A percentile compares a stretch with the other conserved stretches of the same genome.
These are phyloP conservation scores for Rhexocercosporidium sp. DNA, from an alignment of 2,329 filamentous ascomycete genomes.

Conservation along the genomic window DNA sequence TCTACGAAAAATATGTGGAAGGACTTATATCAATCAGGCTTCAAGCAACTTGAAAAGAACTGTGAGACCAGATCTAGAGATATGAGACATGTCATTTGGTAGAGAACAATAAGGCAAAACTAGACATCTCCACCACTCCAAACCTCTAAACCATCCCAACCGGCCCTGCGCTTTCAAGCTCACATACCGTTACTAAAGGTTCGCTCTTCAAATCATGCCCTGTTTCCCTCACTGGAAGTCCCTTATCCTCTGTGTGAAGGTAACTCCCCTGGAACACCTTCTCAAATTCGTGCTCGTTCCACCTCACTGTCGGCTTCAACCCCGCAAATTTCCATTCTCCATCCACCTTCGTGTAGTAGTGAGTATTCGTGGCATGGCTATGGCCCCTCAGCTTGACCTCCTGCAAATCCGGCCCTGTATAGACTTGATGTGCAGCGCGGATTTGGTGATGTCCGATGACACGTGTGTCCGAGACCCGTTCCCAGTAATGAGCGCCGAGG, in stretches of 20 bases:
- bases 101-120: no score
- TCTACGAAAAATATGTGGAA: no score
- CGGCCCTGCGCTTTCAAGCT: background rate
- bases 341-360: conserved; percentile 37
- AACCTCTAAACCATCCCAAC: background rate
- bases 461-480: conserved; percentile 61
- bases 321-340: conserved; percentile 41
- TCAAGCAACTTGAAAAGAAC: no score
- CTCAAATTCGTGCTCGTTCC: conserved; percentile 40
- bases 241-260: background rate
- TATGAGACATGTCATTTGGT: background rate
- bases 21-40: no score
- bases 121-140: no score
- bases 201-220: background rate
- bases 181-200: background rate
- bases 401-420: conserved; percentile 27
- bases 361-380: conserved; percentile 37
- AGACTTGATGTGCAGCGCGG: conserved; percentile 34
- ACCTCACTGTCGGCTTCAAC: conserved; percentile 36
- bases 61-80: background rate
- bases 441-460: conserved; percentile 54
- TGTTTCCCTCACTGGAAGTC: no score
- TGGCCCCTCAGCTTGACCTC: conserved; percentile 35
- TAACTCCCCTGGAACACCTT: conserved; percentile 37
- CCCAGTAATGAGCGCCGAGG: conserved; percentile 63